These are phyloP conservation scores for Jatropha curcas DNA, from an alignment of 345 rosid species.

Conservation along the genomic window DNA sequence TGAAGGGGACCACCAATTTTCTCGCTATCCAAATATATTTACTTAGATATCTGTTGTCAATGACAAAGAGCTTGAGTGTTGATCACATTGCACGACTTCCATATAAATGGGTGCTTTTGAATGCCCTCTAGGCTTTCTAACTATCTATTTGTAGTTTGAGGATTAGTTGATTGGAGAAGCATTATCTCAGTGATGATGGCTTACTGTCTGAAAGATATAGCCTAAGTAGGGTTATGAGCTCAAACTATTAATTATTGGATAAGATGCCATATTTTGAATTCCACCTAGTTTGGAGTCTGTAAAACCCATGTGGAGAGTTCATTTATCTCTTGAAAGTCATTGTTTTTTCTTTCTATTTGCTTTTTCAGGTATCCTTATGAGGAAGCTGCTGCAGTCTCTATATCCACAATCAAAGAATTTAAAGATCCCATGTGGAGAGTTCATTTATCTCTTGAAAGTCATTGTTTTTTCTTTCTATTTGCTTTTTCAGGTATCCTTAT, in stretches of 20 bases:
- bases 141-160: not conserved
- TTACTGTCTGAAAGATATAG: not conserved
- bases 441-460: not conserved
- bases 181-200: not conserved
- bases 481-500: constrained; percentile 62
- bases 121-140: not conserved
- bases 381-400: constrained; percentile 73
- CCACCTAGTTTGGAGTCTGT: not conserved
- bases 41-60: not conserved
- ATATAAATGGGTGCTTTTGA: not conserved
- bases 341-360: not conserved
- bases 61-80: not conserved
- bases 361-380: constrained; percentile 72
- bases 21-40: not conserved
- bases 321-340: not conserved
- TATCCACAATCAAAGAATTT: constrained; percentile 71
- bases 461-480: not conserved
- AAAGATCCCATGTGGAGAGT: constrained; percentile 21
- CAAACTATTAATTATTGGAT: not conserved
- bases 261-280: not conserved
- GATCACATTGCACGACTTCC: not conserved
- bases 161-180: constrained; percentile 1
- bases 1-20: not conserved
- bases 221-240: not conserved
- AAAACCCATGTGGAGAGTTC: not conserved